Conservation (phyloP, 2,329 filamentous ascomycete species). For the Clarireedia paspali region DNA sequence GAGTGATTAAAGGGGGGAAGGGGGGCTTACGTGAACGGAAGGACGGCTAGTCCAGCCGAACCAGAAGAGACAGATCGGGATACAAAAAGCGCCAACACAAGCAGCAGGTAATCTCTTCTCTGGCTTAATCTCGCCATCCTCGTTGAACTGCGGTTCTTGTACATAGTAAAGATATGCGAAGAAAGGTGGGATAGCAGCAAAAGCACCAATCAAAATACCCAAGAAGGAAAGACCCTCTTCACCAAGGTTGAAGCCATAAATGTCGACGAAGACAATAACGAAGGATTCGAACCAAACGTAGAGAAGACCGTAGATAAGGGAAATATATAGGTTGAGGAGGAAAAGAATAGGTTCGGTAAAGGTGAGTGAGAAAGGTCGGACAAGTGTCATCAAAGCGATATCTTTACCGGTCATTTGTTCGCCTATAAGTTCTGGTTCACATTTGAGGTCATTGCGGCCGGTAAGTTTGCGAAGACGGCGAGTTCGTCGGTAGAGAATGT, state of each 20-base stretch:
- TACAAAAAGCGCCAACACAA: constrained; percentile 42
- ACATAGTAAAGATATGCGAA: constrained; percentile 43
- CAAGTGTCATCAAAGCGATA: constrained; percentile 45
- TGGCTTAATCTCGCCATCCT: constrained; percentile 40
- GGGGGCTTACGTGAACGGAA: constrained; percentile 13
- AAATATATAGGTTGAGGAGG: constrained; percentile 54
- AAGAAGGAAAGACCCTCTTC: constrained; percentile 52
- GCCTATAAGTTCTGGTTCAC: constrained; percentile 55
- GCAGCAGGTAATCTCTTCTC: constrained; percentile 48
- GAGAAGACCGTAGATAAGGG: constrained; percentile 53
- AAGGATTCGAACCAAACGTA: constrained; percentile 60
- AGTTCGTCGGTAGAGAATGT: constrained; percentile 53
- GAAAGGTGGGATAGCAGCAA: constrained; percentile 41
- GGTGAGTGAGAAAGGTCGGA: constrained; percentile 51
- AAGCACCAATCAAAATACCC: constrained; percentile 42
- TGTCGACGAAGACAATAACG: constrained; percentile 47
- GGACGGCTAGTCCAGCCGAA: constrained; percentile 46
- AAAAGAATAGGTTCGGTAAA: constrained; percentile 54
- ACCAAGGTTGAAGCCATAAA: constrained; percentile 53
- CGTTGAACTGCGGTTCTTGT: constrained; percentile 39
- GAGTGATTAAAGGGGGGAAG: no score
- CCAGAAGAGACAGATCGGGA: constrained; percentile 49
- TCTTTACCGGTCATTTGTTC: constrained; percentile 40
- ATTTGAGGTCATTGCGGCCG: constrained; percentile 44
- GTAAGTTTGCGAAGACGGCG: constrained; percentile 50